A percentile compares a stretch with the other conserved stretches of the same genome.
Evolutionary conservation across 2,329 filamentous ascomycete species (phyloP).

Genomic region (Orbilia javanica): DNA sequence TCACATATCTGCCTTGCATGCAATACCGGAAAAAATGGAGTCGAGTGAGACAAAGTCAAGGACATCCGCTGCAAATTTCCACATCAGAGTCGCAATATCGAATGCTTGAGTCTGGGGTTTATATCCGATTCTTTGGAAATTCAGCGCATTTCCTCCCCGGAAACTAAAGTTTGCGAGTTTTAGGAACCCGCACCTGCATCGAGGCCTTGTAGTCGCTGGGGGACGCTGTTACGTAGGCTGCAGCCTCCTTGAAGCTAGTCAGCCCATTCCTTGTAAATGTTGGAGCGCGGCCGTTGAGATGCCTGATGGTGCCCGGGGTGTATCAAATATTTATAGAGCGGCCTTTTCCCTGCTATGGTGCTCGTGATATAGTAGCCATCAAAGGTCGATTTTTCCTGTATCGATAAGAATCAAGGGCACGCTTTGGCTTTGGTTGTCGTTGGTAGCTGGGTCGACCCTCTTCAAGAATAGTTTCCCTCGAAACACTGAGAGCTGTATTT

Average conservation of each 20-base stretch:
- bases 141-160: neutral
- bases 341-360: neutral
- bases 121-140: neutral
- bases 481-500: neutral
- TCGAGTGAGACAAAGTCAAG: constrained; percentile 4
- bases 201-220: neutral
- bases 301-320: too few relatives aligned
- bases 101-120: neutral
- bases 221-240: neutral
- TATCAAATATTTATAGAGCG: neutral
- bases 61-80: neutral
- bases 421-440: neutral
- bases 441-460: neutral
- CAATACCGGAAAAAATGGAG: constrained; percentile 13
- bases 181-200: neutral
- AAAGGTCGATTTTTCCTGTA: neutral
- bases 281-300: neutral
- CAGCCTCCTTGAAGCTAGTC: neutral
- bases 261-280: constrained; percentile 12
- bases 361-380: neutral
- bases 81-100: neutral
- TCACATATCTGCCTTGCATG: constrained; percentile 11
- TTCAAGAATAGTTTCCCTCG: neutral
- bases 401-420: neutral
- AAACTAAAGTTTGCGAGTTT: constrained; percentile 10